Conservation (phyloP, 2,329 filamentous ascomycete species). For the Stemphylium vesicarium region DNA sequence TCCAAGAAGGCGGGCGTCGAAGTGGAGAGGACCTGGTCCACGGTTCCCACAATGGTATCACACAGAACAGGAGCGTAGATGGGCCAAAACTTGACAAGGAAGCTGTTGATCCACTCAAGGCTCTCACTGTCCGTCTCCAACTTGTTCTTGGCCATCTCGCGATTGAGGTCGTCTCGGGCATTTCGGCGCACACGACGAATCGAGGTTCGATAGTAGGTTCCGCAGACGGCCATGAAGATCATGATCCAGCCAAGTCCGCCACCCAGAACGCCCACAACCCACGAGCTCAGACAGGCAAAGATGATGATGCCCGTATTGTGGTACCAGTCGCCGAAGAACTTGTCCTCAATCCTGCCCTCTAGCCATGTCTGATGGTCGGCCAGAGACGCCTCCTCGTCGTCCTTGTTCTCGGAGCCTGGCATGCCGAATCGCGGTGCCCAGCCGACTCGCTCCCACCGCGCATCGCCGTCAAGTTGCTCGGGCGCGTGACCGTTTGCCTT, state of each 20-base stretch:
- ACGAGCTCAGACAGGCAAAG: constrained; percentile 89
- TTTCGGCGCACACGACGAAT: constrained; percentile 92
- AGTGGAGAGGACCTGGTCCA: constrained; percentile 93
- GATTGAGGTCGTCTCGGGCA: constrained; percentile 90
- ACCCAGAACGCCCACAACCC: constrained; percentile 86
- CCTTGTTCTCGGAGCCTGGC: constrained; percentile 57
- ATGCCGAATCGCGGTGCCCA: constrained; percentile 86
- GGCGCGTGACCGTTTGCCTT: constrained; percentile 59
- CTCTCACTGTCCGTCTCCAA: constrained; percentile 91
- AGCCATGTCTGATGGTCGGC: constrained; percentile 88
- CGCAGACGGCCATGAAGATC: constrained; percentile 88
- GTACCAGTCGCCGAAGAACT: constrained; percentile 97
- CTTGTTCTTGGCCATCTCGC: constrained; percentile 84
- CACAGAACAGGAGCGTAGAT: constrained; percentile 96
- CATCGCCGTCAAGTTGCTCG: constrained; percentile 61
- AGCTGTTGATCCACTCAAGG: constrained; percentile 99
- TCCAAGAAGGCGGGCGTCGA: constrained; percentile 92
- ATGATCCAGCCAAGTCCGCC: constrained; percentile 94
- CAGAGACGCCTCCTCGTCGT: constrained; percentile 68
- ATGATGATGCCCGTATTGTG: constrained; percentile 94
- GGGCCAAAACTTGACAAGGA: constrained; percentile 98
- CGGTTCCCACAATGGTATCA: constrained; percentile 88
- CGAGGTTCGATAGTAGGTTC: constrained; percentile 96
- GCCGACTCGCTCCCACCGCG: constrained; percentile 66
- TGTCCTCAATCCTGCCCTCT: constrained; percentile 83